These are phyloP conservation scores for Silybum marianum DNA, from an alignment of 129 eudicot species.

Conservation along the genomic window DNA sequence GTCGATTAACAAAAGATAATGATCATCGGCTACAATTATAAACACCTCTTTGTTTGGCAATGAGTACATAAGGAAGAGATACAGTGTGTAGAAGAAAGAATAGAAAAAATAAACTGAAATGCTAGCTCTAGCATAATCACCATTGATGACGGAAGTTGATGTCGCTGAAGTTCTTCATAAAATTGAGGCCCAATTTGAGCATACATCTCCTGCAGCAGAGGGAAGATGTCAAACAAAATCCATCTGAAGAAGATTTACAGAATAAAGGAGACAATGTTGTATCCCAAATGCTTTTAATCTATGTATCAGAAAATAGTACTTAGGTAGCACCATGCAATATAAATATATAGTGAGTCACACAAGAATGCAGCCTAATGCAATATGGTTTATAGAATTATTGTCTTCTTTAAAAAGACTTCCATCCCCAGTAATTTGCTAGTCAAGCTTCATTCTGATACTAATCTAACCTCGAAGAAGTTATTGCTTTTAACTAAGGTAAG, in stretches of 20 bases:
- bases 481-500: constrained; percentile 9
- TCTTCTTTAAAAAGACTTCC: background rate
- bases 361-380: constrained; percentile 17
- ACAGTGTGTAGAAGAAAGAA: background rate
- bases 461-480: constrained; percentile 5
- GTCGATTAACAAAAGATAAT: background rate
- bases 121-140: constrained; percentile 39
- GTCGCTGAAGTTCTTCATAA: constrained; percentile 87
- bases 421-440: background rate
- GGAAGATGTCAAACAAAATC: constrained; percentile 9
- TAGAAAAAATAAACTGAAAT: background rate
- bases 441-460: constrained; percentile 2
- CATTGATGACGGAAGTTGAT: constrained; percentile 81
- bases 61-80: constrained; percentile 13
- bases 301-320: background rate
- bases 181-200: constrained; percentile 94
- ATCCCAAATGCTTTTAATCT: constrained; percentile 1
- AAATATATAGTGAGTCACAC: background rate
- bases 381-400: background rate
- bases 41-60: background rate
- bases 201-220: constrained; percentile 83
- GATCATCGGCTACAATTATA: background rate
- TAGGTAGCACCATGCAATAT: background rate
- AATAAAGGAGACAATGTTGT: background rate
- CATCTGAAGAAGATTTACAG: background rate